phyloP scores from a whole-genome alignment of 768 basidiomycete species.

The Crepidotus variabilis region DNA sequence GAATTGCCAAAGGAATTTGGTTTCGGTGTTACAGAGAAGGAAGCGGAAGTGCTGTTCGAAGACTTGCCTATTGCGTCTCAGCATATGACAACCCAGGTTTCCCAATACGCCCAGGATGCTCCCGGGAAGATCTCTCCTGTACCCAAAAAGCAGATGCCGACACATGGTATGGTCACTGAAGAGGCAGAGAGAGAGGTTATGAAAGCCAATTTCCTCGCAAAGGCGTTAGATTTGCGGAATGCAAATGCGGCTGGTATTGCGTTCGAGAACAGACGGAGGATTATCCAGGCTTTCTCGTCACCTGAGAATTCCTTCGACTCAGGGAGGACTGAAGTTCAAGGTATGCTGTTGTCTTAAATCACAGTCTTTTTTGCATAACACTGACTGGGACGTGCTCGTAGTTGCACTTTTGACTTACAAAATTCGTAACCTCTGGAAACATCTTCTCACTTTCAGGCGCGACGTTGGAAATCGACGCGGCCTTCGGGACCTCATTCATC shows the following conservation, averaged over 20 bases:
- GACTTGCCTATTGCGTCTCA: conserved; percentile 56
- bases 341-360: conserved; percentile 38
- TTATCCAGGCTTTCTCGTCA: conserved; percentile 75
- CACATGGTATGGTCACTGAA: conserved; percentile 11
- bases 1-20: conserved; percentile 49
- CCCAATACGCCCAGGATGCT: background rate
- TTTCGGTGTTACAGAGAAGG: conserved; percentile 61
- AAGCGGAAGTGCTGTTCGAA: conserved; percentile 63
- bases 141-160: background rate
- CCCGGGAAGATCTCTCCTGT: background rate
- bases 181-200: conserved; percentile 30
- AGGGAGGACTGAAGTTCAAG: conserved; percentile 88
- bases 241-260: conserved; percentile 85
- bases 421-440: conserved; percentile 80
- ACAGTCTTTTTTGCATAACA: background rate
- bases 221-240: conserved; percentile 80
- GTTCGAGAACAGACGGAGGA: conserved; percentile 79
- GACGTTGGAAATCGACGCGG: conserved; percentile 77
- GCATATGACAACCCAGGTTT: conserved; percentile 12
- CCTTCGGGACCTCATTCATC: conserved; percentile 75
- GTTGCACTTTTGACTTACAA: conserved; percentile 84
- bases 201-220: conserved; percentile 58
- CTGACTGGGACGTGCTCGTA: conserved; percentile 24
- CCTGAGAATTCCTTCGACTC: conserved; percentile 66
- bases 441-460: conserved; percentile 61